Evolutionary conservation across 2,329 filamentous ascomycete genomes (phyloP), one percentile per base, ranked within the genome.

Genomic region (Pseudogymnoascus sp.): DNA sequence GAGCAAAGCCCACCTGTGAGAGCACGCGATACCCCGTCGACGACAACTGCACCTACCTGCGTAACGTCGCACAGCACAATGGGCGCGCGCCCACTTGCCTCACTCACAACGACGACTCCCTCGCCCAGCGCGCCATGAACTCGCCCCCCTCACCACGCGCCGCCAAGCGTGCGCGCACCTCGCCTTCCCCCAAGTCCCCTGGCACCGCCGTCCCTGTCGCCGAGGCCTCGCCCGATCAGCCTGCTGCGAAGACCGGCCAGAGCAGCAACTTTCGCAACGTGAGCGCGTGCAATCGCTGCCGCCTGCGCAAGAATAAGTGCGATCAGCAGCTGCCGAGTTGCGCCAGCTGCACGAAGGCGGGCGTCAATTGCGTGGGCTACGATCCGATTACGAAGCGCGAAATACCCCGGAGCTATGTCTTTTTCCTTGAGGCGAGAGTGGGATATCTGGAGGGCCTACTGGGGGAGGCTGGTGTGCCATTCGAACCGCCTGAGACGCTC

Each of bases 381-480:
- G 93, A 97, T 73, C 92, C 93, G 35, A 96, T 97, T 71, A 96
- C 91, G 25, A 97, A 97, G 80, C 87, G 90, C 72, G 92, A 97
- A 76, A 96, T 97, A 63, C 93, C 93, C 59, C 84, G 65, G 66
- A 91, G 89, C 74, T 97, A 97, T 78, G 91, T 97, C 58, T 96
- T 90, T 76, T 97, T 96, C 73, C 86, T 97, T 64, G 93, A 97
- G 75, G 90, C 89, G 29, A 83, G 93, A 63, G 85, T 97, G 61
- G 83, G 87, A 65, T 90, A 94, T 75, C 84, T 97, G 31, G 93
- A 97, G 74, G 81, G 82, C 35, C 77, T 94, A 38, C 82, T 97
- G 59, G 78, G 80, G 44, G 80, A 85, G 33, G 85, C 92, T 70
- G 81, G 83, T 48, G 84, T 97, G 63, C 66, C 85, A 12, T 94